phyloP scores from a whole-genome alignment of 192 early-diverging fungal species.

The Gamsiella multidivaricata region DNA sequence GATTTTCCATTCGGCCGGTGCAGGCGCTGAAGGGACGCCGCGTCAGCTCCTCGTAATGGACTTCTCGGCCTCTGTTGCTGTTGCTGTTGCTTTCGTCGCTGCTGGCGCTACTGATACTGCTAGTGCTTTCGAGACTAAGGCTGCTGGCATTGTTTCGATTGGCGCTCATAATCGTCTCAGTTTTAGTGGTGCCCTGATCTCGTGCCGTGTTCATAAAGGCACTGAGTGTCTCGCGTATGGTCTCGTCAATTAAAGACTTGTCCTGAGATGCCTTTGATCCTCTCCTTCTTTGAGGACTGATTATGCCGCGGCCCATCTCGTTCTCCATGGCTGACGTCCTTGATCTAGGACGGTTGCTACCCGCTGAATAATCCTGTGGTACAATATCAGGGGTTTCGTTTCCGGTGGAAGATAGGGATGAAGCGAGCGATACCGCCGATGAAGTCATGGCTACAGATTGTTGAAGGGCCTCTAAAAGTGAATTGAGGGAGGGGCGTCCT shows the following conservation, averaged over 20 bases:
- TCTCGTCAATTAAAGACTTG: background rate
- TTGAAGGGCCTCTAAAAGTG: conserved; percentile 5
- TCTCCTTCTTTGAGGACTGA: background rate
- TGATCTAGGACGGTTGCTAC: background rate
- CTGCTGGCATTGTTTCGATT: conserved; percentile 1
- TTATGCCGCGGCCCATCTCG: background rate
- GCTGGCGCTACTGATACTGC: background rate
- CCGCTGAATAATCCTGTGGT: background rate
- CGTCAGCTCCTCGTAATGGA: background rate
- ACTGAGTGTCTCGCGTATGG: background rate
- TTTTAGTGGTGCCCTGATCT: background rate
- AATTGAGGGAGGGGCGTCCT: conserved; percentile 7
- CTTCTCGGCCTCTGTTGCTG: background rate
- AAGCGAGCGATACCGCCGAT: conserved; percentile 16
- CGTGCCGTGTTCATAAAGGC: conserved; percentile 21
- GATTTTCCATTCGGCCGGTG: background rate
- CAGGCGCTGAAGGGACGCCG: background rate
- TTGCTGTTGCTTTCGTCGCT: background rate
- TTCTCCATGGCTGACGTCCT: background rate
- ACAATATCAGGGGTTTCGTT: background rate
- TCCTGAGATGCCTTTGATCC: background rate
- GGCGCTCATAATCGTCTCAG: background rate
- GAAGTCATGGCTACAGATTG: background rate
- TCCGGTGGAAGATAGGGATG: conserved; percentile 9
- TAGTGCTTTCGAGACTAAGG: background rate